Conservation (phyloP, 2,329 filamentous ascomycete genomes). For the Aureobasidium sp. region DNA sequence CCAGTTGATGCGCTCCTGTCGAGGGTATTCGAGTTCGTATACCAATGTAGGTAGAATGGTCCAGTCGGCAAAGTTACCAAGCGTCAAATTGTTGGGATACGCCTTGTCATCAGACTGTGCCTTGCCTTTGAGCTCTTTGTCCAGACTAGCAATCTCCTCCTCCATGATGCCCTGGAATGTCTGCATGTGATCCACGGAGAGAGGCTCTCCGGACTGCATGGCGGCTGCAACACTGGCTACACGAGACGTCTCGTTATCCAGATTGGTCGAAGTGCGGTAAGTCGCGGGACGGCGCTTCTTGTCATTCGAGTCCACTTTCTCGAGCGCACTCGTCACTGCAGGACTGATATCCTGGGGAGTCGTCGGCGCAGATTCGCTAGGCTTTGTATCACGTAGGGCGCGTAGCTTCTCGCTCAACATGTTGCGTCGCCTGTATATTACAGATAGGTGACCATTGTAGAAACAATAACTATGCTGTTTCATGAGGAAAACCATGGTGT, state of each 20-base stretch:
- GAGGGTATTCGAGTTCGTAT: slow-evolving; percentile 97
- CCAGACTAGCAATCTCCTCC: slow-evolving; percentile 66
- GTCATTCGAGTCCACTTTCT: slow-evolving; percentile 22
- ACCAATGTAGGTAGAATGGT: slow-evolving; percentile 94
- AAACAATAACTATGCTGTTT: slow-evolving; percentile 99
- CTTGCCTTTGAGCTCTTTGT: slow-evolving; percentile 72
- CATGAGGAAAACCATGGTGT: slow-evolving; percentile 94
- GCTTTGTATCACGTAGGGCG: slow-evolving; percentile 67
- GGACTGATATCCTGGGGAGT: slow-evolving; percentile 32
- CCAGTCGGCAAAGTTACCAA: slow-evolving; percentile 86
- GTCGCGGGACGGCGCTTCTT: slow-evolving; percentile 36
- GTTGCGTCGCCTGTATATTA: slow-evolving; percentile 70
- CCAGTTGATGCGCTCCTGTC: slow-evolving; percentile 78
- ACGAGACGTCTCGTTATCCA: slow-evolving; percentile 56
- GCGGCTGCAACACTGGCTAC: slow-evolving; percentile 68
- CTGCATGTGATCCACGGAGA: slow-evolving; percentile 68
- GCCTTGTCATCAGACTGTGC: slow-evolving; percentile 88
- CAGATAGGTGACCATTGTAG: slow-evolving; percentile 93
- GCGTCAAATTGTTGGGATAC: slow-evolving; percentile 89
- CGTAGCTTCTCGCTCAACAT: slow-evolving; percentile 81
- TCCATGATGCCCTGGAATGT: slow-evolving; percentile 55
- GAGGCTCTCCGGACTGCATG: slow-evolving; percentile 66
- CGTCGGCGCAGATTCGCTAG: slow-evolving; percentile 41
- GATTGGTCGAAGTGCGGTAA: slow-evolving; percentile 46
- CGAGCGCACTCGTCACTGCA: slow-evolving; percentile 19